Percentiles rank a stretch among this genome's conserved stretches.
Evolutionary conservation across 2,329 filamentous ascomycete genomes (phyloP).

Genomic region (Aplosporella prunicola): DNA sequence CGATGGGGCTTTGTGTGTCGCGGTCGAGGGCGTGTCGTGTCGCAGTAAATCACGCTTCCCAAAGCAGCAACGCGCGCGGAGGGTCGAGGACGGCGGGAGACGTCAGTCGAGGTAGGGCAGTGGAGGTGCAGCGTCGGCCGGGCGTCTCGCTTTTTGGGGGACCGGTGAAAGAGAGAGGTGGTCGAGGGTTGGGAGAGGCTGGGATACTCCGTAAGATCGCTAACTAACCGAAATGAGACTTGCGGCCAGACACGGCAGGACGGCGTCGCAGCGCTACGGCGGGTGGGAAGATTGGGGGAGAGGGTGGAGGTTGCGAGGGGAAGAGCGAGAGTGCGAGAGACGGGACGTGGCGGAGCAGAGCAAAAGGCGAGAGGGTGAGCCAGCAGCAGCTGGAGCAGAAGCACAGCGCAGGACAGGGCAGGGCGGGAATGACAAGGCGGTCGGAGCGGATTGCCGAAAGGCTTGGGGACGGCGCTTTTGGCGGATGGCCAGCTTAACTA

Average conservation of each 20-base stretch:
- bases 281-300: conserved; percentile 7
- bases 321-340: conserved; percentile 5
- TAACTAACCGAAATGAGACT: conserved; percentile 12
- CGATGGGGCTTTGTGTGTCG: conserved; percentile 17
- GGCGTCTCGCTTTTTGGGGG: conserved; percentile 6
- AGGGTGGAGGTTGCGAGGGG: conserved; percentile 1
- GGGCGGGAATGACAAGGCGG: too few species aligned
- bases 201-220: conserved; percentile 11
- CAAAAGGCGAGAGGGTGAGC: too few species aligned
- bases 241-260: conserved; percentile 10
- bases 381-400: conserved; percentile 4
- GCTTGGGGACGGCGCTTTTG: too few species aligned
- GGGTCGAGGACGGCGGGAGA: conserved; percentile 9
- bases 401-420: conserved; percentile 1
- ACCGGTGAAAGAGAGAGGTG: conserved; percentile 7
- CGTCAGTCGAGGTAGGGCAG: too few species aligned
- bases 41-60: conserved; percentile 9
- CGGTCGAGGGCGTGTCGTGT: conserved; percentile 13
- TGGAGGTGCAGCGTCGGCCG: conserved; percentile 10
- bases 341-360: too few species aligned
- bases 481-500: too few species aligned
- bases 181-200: conserved; percentile 10
- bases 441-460: too few species aligned
- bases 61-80: conserved; percentile 10
- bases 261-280: too few species aligned